These are phyloP conservation scores for Casuarina cunninghamiana DNA, from an alignment of 306 rosid species.

Conservation along the genomic window DNA sequence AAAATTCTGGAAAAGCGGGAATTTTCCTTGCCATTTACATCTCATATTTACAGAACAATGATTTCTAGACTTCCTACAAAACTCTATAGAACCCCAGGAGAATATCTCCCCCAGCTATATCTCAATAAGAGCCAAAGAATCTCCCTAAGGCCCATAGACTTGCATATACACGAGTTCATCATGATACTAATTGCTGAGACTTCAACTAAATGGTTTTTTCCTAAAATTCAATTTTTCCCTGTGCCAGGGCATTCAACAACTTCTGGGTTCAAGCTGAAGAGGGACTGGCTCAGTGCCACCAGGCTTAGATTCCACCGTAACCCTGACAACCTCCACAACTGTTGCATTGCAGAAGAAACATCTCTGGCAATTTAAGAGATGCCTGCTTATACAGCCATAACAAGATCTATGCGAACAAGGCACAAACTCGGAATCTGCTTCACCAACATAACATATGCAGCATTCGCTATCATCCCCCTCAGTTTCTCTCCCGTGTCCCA, in stretches of 20 bases:
- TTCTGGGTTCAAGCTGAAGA: conserved; percentile 14
- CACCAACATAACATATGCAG: conserved; percentile 81
- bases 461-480: conserved; percentile 60
- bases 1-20: conserved; percentile 16
- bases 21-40: conserved; percentile 64
- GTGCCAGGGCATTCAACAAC: conserved; percentile 26
- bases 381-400: conserved; percentile 90
- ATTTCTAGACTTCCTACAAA: conserved; percentile 67
- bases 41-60: conserved; percentile 77
- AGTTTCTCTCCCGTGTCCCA: conserved; percentile 40
- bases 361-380: conserved; percentile 94
- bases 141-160: conserved; percentile 22
- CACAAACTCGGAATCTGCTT: conserved; percentile 65
- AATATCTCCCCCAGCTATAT: conserved; percentile 29
- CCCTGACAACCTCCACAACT: conserved; percentile 58
- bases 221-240: neutral
- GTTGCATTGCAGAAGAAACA: conserved; percentile 96
- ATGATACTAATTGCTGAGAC: conserved; percentile 24
- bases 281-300: conserved; percentile 1
- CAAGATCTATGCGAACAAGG: conserved; percentile 93
- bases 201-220: neutral
- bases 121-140: conserved; percentile 36
- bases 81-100: conserved; percentile 44
- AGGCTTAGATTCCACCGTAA: conserved; percentile 34
- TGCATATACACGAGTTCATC: conserved; percentile 12